Evolutionary conservation across 352 stramenopile genomes (phyloP).

Genomic region (Thalassiosira mediterranea): DNA sequence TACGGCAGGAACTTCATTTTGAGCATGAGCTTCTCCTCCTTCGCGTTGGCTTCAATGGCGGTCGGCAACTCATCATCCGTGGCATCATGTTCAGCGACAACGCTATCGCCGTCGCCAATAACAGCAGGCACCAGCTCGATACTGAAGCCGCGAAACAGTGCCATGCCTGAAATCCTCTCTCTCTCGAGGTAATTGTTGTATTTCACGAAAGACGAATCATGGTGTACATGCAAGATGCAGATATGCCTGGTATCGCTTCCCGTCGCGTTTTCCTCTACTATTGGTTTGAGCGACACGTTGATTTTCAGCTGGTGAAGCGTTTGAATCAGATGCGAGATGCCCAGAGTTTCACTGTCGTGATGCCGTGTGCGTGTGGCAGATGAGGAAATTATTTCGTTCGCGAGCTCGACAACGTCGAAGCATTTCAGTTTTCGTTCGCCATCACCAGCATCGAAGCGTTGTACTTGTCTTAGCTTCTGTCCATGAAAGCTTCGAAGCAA

Average conservation of each 20-base stretch:
- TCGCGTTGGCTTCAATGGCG: conserved; percentile 2
- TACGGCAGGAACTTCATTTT: conserved; percentile 86
- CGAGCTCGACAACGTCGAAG: conserved; percentile 29
- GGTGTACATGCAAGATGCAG: conserved; percentile 71
- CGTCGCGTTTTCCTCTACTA: conserved; percentile 42
- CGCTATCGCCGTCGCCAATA: conserved; percentile 11
- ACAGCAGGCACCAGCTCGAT: conserved; percentile 61
- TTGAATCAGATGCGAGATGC: conserved; percentile 70
- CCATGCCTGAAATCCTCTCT: conserved; percentile 44
- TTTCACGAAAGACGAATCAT: conserved; percentile 73
- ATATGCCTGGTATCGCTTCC: conserved; percentile 39
- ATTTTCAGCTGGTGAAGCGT: conserved; percentile 58
- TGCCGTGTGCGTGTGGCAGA: not conserved
- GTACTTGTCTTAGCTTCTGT: conserved; percentile 20
- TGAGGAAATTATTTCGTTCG: conserved; percentile 33
- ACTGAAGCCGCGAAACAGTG: conserved; percentile 79
- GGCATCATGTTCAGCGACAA: conserved; percentile 3
- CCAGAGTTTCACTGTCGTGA: conserved; percentile 63
- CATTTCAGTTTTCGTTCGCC: conserved; percentile 6
- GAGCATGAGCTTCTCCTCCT: conserved; percentile 69
- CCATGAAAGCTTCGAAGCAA: conserved; percentile 20
- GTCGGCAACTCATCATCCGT: not conserved
- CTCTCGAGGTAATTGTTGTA: conserved; percentile 48
- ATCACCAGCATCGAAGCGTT: conserved; percentile 1
- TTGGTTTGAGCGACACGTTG: conserved; percentile 54